Evolutionary conservation across 441 rosid species (phyloP).

Genomic region (Flueggea neowawraea): DNA sequence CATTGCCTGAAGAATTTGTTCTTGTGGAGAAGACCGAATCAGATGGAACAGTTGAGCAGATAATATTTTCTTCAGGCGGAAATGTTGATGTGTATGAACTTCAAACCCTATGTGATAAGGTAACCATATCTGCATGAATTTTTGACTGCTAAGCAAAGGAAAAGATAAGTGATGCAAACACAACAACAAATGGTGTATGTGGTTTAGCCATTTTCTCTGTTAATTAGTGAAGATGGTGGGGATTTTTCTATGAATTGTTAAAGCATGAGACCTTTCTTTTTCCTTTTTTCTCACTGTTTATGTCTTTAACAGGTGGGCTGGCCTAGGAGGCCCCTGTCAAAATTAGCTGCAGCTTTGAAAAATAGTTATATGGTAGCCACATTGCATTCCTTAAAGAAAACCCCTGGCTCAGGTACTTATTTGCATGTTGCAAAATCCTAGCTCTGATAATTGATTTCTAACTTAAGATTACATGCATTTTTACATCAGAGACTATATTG

Average conservation of each 20-base stretch:
- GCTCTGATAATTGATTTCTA: conserved; percentile 10
- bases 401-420: conserved; percentile 65
- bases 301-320: conserved; percentile 69
- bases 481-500: conserved; percentile 47
- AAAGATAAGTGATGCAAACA: not conserved
- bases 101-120: conserved; percentile 91
- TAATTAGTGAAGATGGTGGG: not conserved
- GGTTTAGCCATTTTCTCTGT: not conserved
- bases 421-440: conserved; percentile 1
- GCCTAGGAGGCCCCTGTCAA: conserved; percentile 90
- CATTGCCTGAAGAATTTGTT: conserved; percentile 67
- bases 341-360: conserved; percentile 83
- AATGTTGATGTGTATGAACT: conserved; percentile 91
- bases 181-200: not conserved
- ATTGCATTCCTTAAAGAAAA: conserved; percentile 63
- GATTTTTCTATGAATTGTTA: not conserved
- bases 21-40: conserved; percentile 57
- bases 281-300: too few species aligned
- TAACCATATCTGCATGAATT: conserved; percentile 11
- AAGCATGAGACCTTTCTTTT: too few species aligned
- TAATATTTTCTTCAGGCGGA: conserved; percentile 89
- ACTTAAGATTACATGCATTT: conserved; percentile 12
- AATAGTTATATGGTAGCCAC: conserved; percentile 97
- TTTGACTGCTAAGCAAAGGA: not conserved
- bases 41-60: conserved; percentile 75